Conservation (phyloP, 2,329 filamentous ascomycete species). For the Penicillium sp. region DNA sequence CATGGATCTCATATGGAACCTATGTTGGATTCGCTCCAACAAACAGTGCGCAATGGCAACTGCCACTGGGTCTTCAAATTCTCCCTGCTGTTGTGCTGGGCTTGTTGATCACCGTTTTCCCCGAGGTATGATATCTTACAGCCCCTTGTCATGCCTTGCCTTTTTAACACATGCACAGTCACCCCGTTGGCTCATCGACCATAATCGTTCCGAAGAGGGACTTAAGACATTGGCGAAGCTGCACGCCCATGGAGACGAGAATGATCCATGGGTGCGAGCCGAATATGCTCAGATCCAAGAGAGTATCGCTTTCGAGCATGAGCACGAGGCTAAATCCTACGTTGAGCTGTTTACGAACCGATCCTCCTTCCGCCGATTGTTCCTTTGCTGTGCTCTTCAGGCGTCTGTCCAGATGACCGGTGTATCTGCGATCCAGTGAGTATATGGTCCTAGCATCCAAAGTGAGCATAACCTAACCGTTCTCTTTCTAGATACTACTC, state of each 20-base stretch:
- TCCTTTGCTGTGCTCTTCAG: slow-evolving; percentile 71
- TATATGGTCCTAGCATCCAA: neutral
- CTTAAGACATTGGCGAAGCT: slow-evolving; percentile 69
- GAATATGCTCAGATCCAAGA: slow-evolving; percentile 75
- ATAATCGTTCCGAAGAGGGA: slow-evolving; percentile 67
- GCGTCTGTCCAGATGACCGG: slow-evolving; percentile 78
- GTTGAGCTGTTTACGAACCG: slow-evolving; percentile 68
- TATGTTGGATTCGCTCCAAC: slow-evolving; percentile 55
- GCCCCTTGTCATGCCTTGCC: too few species aligned
- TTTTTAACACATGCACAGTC: slow-evolving; percentile 40
- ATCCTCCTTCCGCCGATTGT: slow-evolving; percentile 71
- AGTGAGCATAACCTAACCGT: neutral
- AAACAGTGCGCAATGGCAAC: slow-evolving; percentile 62
- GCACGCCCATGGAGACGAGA: slow-evolving; percentile 68
- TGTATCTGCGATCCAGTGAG: slow-evolving; percentile 68
- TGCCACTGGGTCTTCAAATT: slow-evolving; percentile 71
- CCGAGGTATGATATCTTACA: slow-evolving; percentile 53
- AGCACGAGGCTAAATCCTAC: slow-evolving; percentile 72
- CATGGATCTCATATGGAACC: slow-evolving; percentile 73
- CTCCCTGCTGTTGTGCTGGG: slow-evolving; percentile 68
- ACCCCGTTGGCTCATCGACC: slow-evolving; percentile 75
- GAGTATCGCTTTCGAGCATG: slow-evolving; percentile 67
- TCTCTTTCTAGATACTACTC: slow-evolving; percentile 62
- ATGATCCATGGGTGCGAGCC: slow-evolving; percentile 71
- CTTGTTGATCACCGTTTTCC: slow-evolving; percentile 71